These are phyloP conservation scores for Paecilomyces formosus DNA, from an alignment of 2,329 filamentous ascomycete genomes.

Conservation along the genomic window DNA sequence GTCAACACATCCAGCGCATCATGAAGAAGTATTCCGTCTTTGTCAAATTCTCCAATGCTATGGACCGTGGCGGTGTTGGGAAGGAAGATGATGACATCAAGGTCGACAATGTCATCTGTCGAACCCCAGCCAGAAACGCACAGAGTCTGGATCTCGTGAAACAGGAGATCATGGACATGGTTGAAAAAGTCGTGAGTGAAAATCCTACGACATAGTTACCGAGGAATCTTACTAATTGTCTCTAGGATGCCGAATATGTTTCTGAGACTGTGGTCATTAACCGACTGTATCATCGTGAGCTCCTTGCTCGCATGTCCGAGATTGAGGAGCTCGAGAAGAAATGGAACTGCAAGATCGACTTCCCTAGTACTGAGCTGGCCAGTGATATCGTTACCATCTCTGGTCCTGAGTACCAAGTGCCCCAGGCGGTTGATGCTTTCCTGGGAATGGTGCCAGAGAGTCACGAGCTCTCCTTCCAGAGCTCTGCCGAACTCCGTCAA, in stretches of 20 bases:
- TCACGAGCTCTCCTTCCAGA: conserved; percentile 80
- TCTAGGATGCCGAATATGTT: conserved; percentile 87
- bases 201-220: conserved; percentile 3
- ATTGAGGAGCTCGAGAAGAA: conserved; percentile 96
- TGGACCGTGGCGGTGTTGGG: conserved; percentile 89
- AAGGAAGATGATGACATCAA: conserved; percentile 98
- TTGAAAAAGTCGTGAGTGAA: conserved; percentile 72
- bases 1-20: conserved; percentile 97
- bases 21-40: conserved; percentile 99
- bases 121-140: conserved; percentile 91
- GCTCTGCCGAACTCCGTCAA: conserved; percentile 65
- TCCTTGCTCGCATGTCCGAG: conserved; percentile 78
- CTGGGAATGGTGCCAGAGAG: conserved; percentile 96
- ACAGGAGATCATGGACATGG: conserved; percentile 99
- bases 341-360: conserved; percentile 99
- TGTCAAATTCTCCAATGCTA: conserved; percentile 98
- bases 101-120: conserved; percentile 97
- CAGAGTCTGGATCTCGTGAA: conserved; percentile 96
- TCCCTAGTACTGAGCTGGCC: conserved; percentile 93
- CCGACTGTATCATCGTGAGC: conserved; percentile 87
- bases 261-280: conserved; percentile 91
- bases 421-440: conserved; percentile 92
- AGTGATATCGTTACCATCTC: conserved; percentile 95
- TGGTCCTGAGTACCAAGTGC: conserved; percentile 96
- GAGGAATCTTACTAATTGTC: not conserved